Conservation (phyloP, 768 basidiomycete species). For the Rhodosporidiobolus sp. region DNA sequence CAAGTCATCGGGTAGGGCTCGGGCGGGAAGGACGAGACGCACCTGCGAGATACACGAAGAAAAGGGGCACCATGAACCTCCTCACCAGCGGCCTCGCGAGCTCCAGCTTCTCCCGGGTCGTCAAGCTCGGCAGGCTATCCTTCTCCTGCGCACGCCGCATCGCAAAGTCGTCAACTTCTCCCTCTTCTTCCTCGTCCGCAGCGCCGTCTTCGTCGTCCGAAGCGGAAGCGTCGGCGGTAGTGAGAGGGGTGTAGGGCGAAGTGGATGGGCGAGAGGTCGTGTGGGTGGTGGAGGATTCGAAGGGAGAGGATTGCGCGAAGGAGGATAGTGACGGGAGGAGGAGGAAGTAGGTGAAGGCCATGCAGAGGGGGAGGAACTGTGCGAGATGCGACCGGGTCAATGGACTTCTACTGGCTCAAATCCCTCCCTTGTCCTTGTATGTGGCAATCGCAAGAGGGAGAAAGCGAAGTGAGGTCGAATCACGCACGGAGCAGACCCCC, state of each 20-base stretch:
- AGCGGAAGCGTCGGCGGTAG: background rate
- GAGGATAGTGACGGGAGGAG: slow-evolving; percentile 59
- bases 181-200: background rate
- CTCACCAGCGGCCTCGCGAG: slow-evolving; percentile 73
- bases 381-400: too few relatives aligned
- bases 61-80: slow-evolving; percentile 86
- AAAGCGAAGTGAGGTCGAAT: too few relatives aligned
- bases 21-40: slow-evolving; percentile 43
- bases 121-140: slow-evolving; percentile 52
- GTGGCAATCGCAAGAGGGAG: too few relatives aligned
- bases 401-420: too few relatives aligned
- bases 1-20: too few relatives aligned
- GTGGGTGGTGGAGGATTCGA: slow-evolving; percentile 41
- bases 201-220: slow-evolving; percentile 8
- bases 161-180: background rate
- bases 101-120: slow-evolving; percentile 69
- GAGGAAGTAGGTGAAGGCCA: slow-evolving; percentile 71
- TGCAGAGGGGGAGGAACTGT: slow-evolving; percentile 76
- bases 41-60: slow-evolving; percentile 63
- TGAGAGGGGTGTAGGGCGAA: slow-evolving; percentile 51
- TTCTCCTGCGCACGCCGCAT: background rate
- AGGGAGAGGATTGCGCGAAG: slow-evolving; percentile 12
- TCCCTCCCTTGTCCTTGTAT: too few relatives aligned
- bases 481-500: slow-evolving; percentile 71
- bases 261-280: slow-evolving; percentile 43